Conservation (phyloP, 2,329 filamentous ascomycete species). For the Trichoderma lentiforme region DNA sequence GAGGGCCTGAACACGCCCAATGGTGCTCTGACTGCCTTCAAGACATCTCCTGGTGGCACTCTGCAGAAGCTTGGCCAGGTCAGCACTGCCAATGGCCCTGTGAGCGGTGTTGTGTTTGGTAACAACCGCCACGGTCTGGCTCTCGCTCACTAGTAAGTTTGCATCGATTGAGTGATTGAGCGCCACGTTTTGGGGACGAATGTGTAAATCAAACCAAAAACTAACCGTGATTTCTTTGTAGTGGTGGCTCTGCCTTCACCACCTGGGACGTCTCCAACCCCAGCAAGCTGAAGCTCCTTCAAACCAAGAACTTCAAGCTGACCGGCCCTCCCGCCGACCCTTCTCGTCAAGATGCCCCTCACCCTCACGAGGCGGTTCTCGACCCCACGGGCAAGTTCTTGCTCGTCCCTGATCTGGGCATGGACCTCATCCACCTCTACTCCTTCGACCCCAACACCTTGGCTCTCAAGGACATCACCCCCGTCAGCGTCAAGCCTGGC, state of each 20-base stretch:
- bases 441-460: conserved; percentile 43
- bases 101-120: conserved; percentile 45
- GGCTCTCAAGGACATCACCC: conserved; percentile 38
- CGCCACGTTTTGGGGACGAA: background rate
- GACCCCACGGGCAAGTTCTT: conserved; percentile 64
- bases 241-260: conserved; percentile 40
- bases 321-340: conserved; percentile 36
- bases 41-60: conserved; percentile 36
- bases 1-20: conserved; percentile 50
- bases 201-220: too few relatives aligned
- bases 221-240: too few relatives aligned
- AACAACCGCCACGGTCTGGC: conserved; percentile 38
- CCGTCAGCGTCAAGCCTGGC: conserved; percentile 46
- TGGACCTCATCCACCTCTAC: conserved; percentile 59
- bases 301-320: conserved; percentile 41
- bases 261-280: conserved; percentile 44
- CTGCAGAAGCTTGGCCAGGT: conserved; percentile 38
- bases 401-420: conserved; percentile 63
- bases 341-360: conserved; percentile 53
- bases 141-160: conserved; percentile 45
- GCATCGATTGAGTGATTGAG: background rate
- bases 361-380: conserved; percentile 62
- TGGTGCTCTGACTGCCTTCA: conserved; percentile 46
- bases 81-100: conserved; percentile 40
- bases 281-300: conserved; percentile 30